These are phyloP conservation scores for Pezicula radicicola DNA, from an alignment of 2,329 filamentous ascomycete species.

Conservation along the genomic window DNA sequence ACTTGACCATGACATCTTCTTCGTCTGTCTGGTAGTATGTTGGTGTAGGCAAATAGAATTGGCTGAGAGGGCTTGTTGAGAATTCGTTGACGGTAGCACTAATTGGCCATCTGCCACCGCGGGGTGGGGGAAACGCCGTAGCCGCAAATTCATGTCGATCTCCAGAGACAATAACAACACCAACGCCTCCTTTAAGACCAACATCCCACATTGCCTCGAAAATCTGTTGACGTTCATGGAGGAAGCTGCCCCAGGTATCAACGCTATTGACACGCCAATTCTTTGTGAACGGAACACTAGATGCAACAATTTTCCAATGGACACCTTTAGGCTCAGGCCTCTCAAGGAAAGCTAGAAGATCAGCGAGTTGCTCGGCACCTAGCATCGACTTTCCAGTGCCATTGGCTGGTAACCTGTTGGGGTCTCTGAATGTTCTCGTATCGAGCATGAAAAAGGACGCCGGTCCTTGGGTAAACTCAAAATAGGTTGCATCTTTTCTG, in stretches of 20 bases:
- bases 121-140: constrained; percentile 69
- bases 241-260: constrained; percentile 94
- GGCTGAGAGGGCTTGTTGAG: constrained; percentile 84
- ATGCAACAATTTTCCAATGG: constrained; percentile 90
- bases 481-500: constrained; percentile 69
- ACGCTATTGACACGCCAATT: constrained; percentile 89
- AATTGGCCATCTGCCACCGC: constrained; percentile 58
- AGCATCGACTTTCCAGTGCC: constrained; percentile 80
- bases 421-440: constrained; percentile 79
- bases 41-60: constrained; percentile 85
- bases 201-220: constrained; percentile 93
- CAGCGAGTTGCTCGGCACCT: constrained; percentile 71
- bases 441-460: constrained; percentile 95
- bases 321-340: constrained; percentile 72
- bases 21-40: constrained; percentile 81
- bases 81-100: constrained; percentile 80
- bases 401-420: constrained; percentile 56
- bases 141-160: constrained; percentile 97
- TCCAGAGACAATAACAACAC: constrained; percentile 81
- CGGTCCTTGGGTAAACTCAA: constrained; percentile 84
- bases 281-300: constrained; percentile 92
- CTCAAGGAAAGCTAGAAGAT: constrained; percentile 74
- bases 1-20: constrained; percentile 83
- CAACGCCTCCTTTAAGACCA: constrained; percentile 64
- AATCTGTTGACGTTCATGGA: constrained; percentile 72